Base-by-base conservation (phyloP, 1,284 basidiomycete genomes). In the Ceratobasidium sp. region DNA sequence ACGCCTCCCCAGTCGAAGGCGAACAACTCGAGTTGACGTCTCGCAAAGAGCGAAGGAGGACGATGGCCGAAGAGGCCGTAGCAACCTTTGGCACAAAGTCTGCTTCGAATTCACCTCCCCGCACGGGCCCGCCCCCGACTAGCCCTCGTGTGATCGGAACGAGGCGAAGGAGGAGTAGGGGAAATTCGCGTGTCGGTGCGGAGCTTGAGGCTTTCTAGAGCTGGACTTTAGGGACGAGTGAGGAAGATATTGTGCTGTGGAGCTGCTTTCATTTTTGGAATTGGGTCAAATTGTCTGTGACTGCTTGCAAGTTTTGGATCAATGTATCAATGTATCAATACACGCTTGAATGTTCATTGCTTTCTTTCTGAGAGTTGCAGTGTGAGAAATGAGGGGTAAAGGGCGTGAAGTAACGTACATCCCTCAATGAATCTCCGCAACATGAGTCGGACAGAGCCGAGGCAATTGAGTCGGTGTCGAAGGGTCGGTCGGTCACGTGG, bases 101-200 rank as follows among this genome's bases (percentile, higher is more conserved):
- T 10, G 17, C 48, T 17, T 48, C 73, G 2, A 46, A 33, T 33
- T 33, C 33, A 33, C 33, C 33, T 59, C 26, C 68, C n/a, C 28
- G 54, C 5, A 17, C 20, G 0, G 42, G 68, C 13, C 54, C 68
- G 23, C 61, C 73, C 5, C 42, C 28, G 23, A 44, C 46, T 42
- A 64, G 48, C 9, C 73, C 73, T 52, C 73, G 73, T 44, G 73
- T 75, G 20, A 56, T 75, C 23, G 73, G 73, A 38, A 75, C 73
- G 20, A 46, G 73, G 17, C 73, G 73, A 12, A 65, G 73, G 23
- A 65, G 73, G 57, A 75, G 73, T 50, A 52, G 73, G 61, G 73
- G 73, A 13, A 54, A 54, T 10, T 70, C 68, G 17, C 38, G 56
- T 20, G 56, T 59, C 3, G 69, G 61, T 46, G 17, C 61, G 56